phyloP scores from a whole-genome alignment of 805 yeast genomes.

The Candida coquimbonensis region DNA sequence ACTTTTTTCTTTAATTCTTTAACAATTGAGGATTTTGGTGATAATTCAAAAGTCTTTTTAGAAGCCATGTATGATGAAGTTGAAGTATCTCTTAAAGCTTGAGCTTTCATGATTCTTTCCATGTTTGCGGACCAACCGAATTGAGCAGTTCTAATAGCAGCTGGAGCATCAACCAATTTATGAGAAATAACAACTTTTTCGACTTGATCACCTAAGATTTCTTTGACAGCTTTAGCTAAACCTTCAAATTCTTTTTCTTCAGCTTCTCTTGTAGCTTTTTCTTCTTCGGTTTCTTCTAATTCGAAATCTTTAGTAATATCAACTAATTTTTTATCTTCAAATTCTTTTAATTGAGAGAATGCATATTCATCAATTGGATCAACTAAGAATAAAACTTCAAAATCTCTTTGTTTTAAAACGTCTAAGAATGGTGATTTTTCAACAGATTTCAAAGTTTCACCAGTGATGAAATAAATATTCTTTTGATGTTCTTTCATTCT shows the following conservation, averaged over 20 bases:
- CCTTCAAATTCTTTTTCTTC: slow-evolving; percentile 89
- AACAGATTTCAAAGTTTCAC: slow-evolving; percentile 95
- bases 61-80: slow-evolving; percentile 99
- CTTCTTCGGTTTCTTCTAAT: slow-evolving; percentile 97
- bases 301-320: slow-evolving; percentile 99
- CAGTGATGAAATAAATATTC: slow-evolving; percentile 98
- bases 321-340: slow-evolving; percentile 97
- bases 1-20: slow-evolving; percentile 94
- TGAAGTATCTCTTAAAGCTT: slow-evolving; percentile 96
- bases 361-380: slow-evolving; percentile 99
- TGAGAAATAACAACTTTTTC: slow-evolving; percentile 99
- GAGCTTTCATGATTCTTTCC: slow-evolving; percentile 99
- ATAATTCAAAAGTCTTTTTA: slow-evolving; percentile 97
- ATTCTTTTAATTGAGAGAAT: slow-evolving; percentile 98
- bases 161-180: slow-evolving; percentile 97
- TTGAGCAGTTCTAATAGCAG: slow-evolving; percentile 99
- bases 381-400: slow-evolving; percentile 94
- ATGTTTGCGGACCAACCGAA: slow-evolving; percentile 99
- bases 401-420: slow-evolving; percentile 96
- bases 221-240: slow-evolving; percentile 93
- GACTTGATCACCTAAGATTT: slow-evolving; percentile 95
- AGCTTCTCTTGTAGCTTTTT: slow-evolving; percentile 88
- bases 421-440: slow-evolving; percentile 99
- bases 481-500: slow-evolving; percentile 99
- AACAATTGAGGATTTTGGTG: slow-evolving; percentile 94